Percentiles rank a stretch among this genome's conserved stretches.
These are phyloP conservation scores for Uncinocarpus reesii DNA, from an alignment of 2,329 filamentous ascomycete species.

Conservation along the genomic window DNA sequence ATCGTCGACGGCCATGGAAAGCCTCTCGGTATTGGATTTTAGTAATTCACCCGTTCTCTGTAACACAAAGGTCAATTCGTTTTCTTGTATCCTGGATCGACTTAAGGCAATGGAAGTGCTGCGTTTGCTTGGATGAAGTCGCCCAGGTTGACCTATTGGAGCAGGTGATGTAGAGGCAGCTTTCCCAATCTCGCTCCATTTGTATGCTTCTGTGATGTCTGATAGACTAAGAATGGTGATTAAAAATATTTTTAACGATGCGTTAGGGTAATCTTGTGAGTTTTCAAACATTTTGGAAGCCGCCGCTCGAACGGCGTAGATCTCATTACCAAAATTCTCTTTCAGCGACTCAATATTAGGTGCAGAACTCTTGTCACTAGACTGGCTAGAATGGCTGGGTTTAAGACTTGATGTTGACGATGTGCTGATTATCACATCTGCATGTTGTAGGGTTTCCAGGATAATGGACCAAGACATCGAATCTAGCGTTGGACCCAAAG, in stretches of 20 bases:
- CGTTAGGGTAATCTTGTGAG: slow-evolving; percentile 79
- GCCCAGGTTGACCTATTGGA: slow-evolving; percentile 23
- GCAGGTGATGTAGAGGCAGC: slow-evolving; percentile 17
- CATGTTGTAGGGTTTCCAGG: slow-evolving; percentile 82
- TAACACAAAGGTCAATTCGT: slow-evolving; percentile 47
- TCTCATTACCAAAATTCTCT: slow-evolving; percentile 65
- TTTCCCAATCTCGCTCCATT: slow-evolving; percentile 48
- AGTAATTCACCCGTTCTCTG: slow-evolving; percentile 65
- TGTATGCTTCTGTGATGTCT: slow-evolving; percentile 33
- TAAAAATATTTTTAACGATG: slow-evolving; percentile 68
- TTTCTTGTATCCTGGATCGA: slow-evolving; percentile 34
- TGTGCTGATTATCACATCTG: slow-evolving; percentile 66
- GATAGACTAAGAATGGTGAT: slow-evolving; percentile 64
- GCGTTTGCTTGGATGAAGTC: slow-evolving; percentile 30
- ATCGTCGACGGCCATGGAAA: slow-evolving; percentile 56
- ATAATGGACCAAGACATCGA: slow-evolving; percentile 75
- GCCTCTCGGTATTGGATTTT: slow-evolving; percentile 61
- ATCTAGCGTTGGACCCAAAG: slow-evolving; percentile 76
- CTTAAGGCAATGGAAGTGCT: slow-evolving; percentile 34
- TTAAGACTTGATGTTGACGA: slow-evolving; percentile 24
- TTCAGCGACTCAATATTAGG: slow-evolving; percentile 38
- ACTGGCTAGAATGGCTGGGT: slow-evolving; percentile 20
- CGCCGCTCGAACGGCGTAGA: slow-evolving; percentile 79
- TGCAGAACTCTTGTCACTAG: slow-evolving; percentile 22
- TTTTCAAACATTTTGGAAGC: slow-evolving; percentile 81